Evolutionary conservation across 371 early-diverging fungal species (phyloP).

Genomic region (Batrachochytrium dendrobatidis): DNA sequence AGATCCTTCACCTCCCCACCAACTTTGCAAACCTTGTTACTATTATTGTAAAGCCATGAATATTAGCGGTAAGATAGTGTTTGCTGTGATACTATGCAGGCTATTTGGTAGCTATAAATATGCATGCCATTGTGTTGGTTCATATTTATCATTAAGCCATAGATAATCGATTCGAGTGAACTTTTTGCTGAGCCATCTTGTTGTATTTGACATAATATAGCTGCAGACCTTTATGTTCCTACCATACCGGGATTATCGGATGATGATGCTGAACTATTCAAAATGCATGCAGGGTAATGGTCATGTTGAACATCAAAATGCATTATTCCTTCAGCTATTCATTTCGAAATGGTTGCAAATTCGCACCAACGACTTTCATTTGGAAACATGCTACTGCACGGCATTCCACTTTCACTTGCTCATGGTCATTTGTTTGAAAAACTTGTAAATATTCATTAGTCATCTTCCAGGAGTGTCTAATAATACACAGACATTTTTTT

Average conservation of each 20-base stretch:
- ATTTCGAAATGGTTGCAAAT: too few species aligned
- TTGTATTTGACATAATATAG: too few species aligned
- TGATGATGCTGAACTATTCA: constrained; percentile 29
- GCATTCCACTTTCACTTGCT: constrained; percentile 25
- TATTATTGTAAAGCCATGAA: too few species aligned
- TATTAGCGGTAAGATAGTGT: too few species aligned
- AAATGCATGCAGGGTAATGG: constrained; percentile 60
- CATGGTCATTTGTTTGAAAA: too few species aligned
- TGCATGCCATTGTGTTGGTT: not conserved
- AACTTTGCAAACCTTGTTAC: too few species aligned
- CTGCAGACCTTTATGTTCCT: constrained; percentile 49
- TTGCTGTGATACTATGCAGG: too few species aligned
- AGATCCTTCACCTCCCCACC: too few species aligned
- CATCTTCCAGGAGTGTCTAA: constrained; percentile 11
- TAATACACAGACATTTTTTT: constrained; percentile 38
- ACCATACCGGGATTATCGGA: constrained; percentile 46
- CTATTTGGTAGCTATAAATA: too few species aligned
- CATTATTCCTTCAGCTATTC: constrained; percentile 2
- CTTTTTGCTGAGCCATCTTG: too few species aligned
- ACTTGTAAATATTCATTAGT: too few species aligned
- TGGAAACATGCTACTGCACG: not conserved
- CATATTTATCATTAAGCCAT: not conserved
- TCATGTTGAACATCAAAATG: not conserved
- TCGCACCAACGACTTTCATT: not conserved
- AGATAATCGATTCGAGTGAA: not conserved